phyloP scores from a whole-genome alignment of 2,329 filamentous ascomycete species.

The Penicillium sclerotigenum region DNA sequence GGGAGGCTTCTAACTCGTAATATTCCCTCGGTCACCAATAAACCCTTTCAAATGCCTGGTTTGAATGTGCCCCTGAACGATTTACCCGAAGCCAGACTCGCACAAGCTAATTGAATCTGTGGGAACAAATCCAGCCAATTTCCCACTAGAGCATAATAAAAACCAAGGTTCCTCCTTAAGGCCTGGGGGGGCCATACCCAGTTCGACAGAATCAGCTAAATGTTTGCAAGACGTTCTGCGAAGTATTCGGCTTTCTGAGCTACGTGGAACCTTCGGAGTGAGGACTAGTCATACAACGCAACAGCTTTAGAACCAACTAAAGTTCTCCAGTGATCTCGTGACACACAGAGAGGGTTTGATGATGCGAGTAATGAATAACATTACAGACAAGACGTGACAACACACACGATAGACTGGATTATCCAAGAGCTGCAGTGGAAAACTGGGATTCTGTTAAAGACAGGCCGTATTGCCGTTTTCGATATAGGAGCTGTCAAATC shows the following conservation, averaged over 20 bases:
- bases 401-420: too few relatives aligned
- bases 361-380: constrained; percentile 41
- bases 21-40: too few relatives aligned
- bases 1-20: too few relatives aligned
- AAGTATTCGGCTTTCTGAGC: background rate
- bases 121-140: too few relatives aligned
- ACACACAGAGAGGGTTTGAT: constrained; percentile 38
- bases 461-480: constrained; percentile 44
- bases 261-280: background rate
- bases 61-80: too few relatives aligned
- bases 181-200: too few relatives aligned
- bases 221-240: background rate
- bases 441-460: constrained; percentile 39
- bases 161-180: too few relatives aligned
- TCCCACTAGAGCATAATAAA: too few relatives aligned
- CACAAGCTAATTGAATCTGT: too few relatives aligned
- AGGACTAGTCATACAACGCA: background rate
- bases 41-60: too few relatives aligned
- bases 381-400: constrained; percentile 45
- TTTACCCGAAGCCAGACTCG: too few relatives aligned
- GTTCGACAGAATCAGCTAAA: background rate
- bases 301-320: background rate
- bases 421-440: constrained; percentile 53
- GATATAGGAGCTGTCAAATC: constrained; percentile 54
- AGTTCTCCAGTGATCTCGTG: background rate